These are phyloP conservation scores for Austropuccinia psidii DNA, from an alignment of 1,284 basidiomycete species.

Conservation along the genomic window DNA sequence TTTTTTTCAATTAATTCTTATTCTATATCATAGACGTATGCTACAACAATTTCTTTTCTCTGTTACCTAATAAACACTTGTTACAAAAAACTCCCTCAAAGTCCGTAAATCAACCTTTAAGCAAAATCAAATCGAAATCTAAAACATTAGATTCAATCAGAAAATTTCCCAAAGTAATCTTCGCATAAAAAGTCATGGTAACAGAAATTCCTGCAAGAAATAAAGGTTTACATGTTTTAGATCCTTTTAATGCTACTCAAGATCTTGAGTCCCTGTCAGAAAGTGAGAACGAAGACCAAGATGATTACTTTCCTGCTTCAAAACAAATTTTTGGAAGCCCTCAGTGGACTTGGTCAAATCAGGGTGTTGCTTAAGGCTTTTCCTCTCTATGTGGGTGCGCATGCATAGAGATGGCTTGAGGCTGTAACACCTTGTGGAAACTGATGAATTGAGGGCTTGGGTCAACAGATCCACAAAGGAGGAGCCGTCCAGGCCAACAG, in stretches of 20 bases:
- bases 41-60: constrained; percentile 43
- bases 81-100: neutral
- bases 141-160: neutral
- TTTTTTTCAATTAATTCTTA: neutral
- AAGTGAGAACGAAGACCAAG: constrained; percentile 50
- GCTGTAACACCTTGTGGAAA: too few relatives aligned
- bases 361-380: too few relatives aligned
- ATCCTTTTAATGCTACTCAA: constrained; percentile 15
- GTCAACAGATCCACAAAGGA: too few relatives aligned
- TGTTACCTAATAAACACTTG: constrained; percentile 32
- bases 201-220: constrained; percentile 38
- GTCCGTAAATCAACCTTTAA: neutral
- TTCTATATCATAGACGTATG: constrained; percentile 39
- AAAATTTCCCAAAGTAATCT: constrained; percentile 18
- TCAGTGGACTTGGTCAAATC: too few relatives aligned
- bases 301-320: constrained; percentile 47
- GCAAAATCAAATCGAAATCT: constrained; percentile 37
- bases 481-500: too few relatives aligned
- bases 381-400: too few relatives aligned
- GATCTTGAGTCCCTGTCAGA: constrained; percentile 51
- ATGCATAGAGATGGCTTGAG: too few relatives aligned
- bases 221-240: constrained; percentile 13
- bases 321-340: too few relatives aligned
- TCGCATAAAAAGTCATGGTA: constrained; percentile 37
- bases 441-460: too few relatives aligned